phyloP scores from a whole-genome alignment of 2,329 filamentous ascomycete species.

The Colletotrichum tamarilloi region DNA sequence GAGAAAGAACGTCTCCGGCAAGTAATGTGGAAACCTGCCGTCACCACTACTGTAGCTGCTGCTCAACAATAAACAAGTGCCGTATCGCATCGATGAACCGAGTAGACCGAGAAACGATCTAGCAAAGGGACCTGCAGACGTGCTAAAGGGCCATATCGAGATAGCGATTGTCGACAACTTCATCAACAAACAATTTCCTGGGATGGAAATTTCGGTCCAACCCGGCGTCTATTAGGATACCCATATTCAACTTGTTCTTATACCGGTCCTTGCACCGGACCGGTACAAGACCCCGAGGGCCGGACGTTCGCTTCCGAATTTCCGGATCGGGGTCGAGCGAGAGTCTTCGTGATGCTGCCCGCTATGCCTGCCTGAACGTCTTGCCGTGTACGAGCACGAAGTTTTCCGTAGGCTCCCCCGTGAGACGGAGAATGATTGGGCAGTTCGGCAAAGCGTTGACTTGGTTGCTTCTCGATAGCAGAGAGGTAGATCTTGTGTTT shows the following conservation, averaged over 20 bases:
- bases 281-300: not conserved
- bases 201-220: not conserved
- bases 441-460: not conserved
- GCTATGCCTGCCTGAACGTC: too few relatives aligned
- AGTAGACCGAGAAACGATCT: not conserved
- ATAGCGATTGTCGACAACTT: too few relatives aligned
- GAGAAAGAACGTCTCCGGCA: slow-evolving; percentile 68
- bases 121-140: too few relatives aligned
- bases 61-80: not conserved
- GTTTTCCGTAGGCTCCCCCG: too few relatives aligned
- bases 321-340: not conserved
- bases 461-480: not conserved
- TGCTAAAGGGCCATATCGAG: too few relatives aligned
- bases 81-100: not conserved
- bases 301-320: not conserved
- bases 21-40: slow-evolving; percentile 56
- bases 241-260: not conserved
- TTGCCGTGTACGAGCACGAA: not conserved
- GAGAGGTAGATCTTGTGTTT: not conserved
- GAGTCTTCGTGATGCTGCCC: not conserved
- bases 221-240: not conserved
- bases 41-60: not conserved
- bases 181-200: too few relatives aligned
- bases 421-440: not conserved
- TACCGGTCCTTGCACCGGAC: not conserved